These are phyloP conservation scores for Stipa capillata DNA, from an alignment of 176 grass and related monocot genomes.

Conservation along the genomic window DNA sequence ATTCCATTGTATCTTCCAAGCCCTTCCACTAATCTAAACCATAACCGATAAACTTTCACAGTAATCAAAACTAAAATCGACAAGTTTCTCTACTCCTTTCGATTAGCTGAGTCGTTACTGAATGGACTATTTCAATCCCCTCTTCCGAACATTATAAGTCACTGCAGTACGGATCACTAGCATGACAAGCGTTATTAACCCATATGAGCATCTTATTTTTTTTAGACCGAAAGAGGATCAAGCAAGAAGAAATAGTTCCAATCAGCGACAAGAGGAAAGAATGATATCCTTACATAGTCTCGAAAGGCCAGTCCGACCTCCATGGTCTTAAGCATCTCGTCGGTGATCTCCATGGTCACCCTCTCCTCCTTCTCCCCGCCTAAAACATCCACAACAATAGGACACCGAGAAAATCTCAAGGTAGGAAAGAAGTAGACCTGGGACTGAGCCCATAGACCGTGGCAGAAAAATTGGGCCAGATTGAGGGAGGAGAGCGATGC, in stretches of 20 bases:
- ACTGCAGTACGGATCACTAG: not conserved
- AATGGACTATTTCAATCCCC: no score
- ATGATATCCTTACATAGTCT: conserved; percentile 59
- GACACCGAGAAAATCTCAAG: not conserved
- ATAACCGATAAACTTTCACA: not conserved
- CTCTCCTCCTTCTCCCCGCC: conserved; percentile 33
- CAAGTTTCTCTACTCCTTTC: not conserved
- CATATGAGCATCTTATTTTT: not conserved
- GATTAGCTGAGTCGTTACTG: not conserved
- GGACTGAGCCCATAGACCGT: not conserved
- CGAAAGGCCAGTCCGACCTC: conserved; percentile 94
- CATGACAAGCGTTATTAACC: not conserved
- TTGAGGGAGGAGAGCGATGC: not conserved
- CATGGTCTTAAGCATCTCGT: conserved; percentile 97
- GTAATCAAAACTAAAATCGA: not conserved
- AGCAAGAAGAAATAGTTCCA: no score
- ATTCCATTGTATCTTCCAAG: not conserved
- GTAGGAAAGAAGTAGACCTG: not conserved
- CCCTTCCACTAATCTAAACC: not conserved
- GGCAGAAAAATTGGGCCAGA: not conserved
- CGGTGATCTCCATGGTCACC: conserved; percentile 77
- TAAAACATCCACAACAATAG: not conserved
- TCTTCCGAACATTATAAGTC: not conserved
- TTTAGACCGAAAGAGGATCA: no score
- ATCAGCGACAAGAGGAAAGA: not conserved